Base-by-base conservation (phyloP, 2,329 filamentous ascomycete species). In the Herpotrichia juniperi region DNA sequence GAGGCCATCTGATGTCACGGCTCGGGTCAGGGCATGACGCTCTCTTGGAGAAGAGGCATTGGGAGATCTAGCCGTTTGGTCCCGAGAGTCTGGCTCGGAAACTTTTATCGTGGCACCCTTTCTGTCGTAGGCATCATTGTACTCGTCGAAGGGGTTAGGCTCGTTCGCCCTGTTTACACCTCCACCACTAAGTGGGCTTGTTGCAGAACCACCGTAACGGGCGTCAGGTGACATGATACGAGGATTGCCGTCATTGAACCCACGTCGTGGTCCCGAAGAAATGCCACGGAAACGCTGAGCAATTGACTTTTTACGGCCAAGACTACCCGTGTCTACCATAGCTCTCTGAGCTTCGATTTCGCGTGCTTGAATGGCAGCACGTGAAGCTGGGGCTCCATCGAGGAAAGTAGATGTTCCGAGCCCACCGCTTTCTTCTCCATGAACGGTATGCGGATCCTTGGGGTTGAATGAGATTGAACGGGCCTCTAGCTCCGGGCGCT, bases 331-430 rank as follows among this genome's bases (percentile, higher is more conserved):
- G 16, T 71, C 60, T 22, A 68, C 46, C 54, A 32, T 32, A 17
- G 21, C 68, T 61, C 51, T 83, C 42, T 72, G 82, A 16, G 81
- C 83, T 55, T 90, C 91, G 26, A 83, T 88, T 65, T 93, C 85
- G 44, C 86, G 86, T 54, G 88, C 86, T 70, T 90, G 85, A 48
- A 96, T 90, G 16, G 89, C 90, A 7, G 87, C 84, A 62, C 87
- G 86, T 24, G 93, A 89, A 24, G 93, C 94, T 12, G 94, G 93
- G 1, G 94, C 89, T 30, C 94, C 94, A 66, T 99, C 94, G 19
- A 99, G 77, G 80, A 97, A 97, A 2, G 94, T 99, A 28, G 92
- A 96, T 1, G 93, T 96, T 47, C 94, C 94, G 7, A 99, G 78
- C 9, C 94, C 94, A 55, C 90, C 79, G 3, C 86, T 88, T 74